Percentiles rank a stretch among this genome's conserved stretches.
Evolutionary conservation across 2,329 filamentous ascomycete species (phyloP).

Genomic region (Hypoxylon sp.): DNA sequence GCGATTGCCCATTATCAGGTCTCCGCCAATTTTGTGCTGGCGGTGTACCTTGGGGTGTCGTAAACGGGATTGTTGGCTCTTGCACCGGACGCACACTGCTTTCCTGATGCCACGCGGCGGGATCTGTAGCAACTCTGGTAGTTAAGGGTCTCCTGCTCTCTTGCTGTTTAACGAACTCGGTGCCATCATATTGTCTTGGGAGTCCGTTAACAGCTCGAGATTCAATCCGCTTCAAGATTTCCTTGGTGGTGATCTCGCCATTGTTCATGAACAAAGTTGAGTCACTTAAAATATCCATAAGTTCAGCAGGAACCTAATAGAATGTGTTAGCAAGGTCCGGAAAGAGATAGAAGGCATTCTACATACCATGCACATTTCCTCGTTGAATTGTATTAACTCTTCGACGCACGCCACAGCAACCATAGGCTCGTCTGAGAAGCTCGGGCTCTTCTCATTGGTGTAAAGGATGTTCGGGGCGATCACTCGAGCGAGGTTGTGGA

Average conservation of each 20-base stretch:
- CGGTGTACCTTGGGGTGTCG: constrained; percentile 62
- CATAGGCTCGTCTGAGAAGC: constrained; percentile 89
- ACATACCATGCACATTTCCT: constrained; percentile 96
- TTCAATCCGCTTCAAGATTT: constrained; percentile 93
- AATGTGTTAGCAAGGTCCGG: constrained; percentile 45
- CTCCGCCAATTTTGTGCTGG: constrained; percentile 64
- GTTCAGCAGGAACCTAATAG: constrained; percentile 87
- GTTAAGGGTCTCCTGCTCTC: constrained; percentile 70
- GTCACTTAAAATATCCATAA: constrained; percentile 88
- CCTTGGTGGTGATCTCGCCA: constrained; percentile 93
- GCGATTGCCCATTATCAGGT: constrained; percentile 60
- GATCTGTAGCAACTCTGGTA: constrained; percentile 86
- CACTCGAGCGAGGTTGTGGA: constrained; percentile 96
- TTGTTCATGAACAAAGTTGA: constrained; percentile 83
- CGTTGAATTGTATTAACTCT: constrained; percentile 90
- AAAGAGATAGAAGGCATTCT: constrained; percentile 1
- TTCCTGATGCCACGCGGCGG: constrained; percentile 85
- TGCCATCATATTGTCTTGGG: constrained; percentile 71
- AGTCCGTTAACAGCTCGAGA: constrained; percentile 71
- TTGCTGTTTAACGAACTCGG: constrained; percentile 68
- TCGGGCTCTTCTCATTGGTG: constrained; percentile 73
- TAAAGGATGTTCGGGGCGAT: constrained; percentile 96
- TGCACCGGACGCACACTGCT: constrained; percentile 84
- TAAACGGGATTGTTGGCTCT: constrained; percentile 63
- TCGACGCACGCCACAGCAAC: constrained; percentile 93